phyloP scores from a whole-genome alignment of 768 basidiomycete genomes.

The Auricularia sp. region DNA sequence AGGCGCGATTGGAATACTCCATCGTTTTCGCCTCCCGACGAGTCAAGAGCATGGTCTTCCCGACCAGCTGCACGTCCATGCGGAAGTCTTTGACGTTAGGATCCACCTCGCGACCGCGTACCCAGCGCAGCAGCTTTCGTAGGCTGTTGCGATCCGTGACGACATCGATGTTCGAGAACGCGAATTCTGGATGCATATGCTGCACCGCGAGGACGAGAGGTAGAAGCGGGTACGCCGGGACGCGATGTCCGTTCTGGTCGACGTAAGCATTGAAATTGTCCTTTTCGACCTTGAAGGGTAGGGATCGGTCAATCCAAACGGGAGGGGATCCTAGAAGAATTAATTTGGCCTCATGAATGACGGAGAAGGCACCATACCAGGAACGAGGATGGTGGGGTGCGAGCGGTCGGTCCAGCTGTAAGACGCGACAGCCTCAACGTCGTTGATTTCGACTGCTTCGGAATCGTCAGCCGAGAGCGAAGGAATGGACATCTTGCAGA shows the following conservation, averaged over 20 bases:
- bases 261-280: slow-evolving; percentile 40
- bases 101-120: slow-evolving; percentile 12
- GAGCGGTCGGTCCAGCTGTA: slow-evolving; percentile 42
- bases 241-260: slow-evolving; percentile 49
- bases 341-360: slow-evolving; percentile 4
- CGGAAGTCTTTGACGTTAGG: slow-evolving; percentile 40
- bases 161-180: slow-evolving; percentile 31
- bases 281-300: slow-evolving; percentile 44
- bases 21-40: slow-evolving; percentile 40
- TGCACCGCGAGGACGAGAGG: slow-evolving; percentile 57
- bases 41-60: slow-evolving; percentile 52
- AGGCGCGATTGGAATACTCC: slow-evolving; percentile 26
- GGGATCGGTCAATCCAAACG: slow-evolving; percentile 38
- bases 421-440: slow-evolving; percentile 26
- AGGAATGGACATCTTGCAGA: background rate
- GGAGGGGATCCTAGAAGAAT: slow-evolving; percentile 44
- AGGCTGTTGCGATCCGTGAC: slow-evolving; percentile 60
- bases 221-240: slow-evolving; percentile 30
- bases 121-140: slow-evolving; percentile 54
- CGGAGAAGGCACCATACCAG: slow-evolving; percentile 14
- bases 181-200: slow-evolving; percentile 20
- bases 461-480: background rate
- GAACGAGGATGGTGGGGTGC: slow-evolving; percentile 35
- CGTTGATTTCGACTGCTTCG: background rate
- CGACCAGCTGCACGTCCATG: slow-evolving; percentile 58